Evolutionary conservation across 2,329 filamentous ascomycete genomes (phyloP).

Genomic region (Fusarium sp.): DNA sequence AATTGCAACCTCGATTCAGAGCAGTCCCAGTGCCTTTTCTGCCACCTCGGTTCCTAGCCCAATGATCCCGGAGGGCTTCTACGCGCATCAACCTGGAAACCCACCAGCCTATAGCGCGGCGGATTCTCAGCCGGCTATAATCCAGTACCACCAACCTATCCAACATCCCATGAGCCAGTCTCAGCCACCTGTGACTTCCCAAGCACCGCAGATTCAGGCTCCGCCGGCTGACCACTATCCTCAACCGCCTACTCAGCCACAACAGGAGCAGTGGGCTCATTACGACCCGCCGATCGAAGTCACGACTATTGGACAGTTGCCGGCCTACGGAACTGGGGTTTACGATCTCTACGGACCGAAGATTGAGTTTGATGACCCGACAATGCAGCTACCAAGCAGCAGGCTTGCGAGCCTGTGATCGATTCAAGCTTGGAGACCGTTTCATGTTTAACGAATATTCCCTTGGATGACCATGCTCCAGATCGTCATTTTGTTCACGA

Average conservation of each 20-base stretch:
- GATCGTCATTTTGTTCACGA: slow-evolving; percentile 23
- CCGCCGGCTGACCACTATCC: slow-evolving; percentile 49
- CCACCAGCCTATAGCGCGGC: slow-evolving; percentile 62
- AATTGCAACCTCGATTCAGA: slow-evolving; percentile 65
- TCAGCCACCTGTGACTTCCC: slow-evolving; percentile 52
- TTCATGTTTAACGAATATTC: slow-evolving; percentile 31
- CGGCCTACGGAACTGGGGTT: slow-evolving; percentile 61
- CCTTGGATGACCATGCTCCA: slow-evolving; percentile 19
- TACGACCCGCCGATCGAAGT: slow-evolving; percentile 71
- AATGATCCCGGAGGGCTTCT: slow-evolving; percentile 65
- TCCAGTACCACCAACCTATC: slow-evolving; percentile 58
- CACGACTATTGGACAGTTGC: slow-evolving; percentile 64
- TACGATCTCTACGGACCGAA: slow-evolving; percentile 67
- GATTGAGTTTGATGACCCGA: slow-evolving; percentile 68
- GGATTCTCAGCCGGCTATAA: slow-evolving; percentile 56
- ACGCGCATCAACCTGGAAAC: slow-evolving; percentile 66
- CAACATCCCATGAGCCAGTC: slow-evolving; percentile 51
- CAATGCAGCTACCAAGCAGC: slow-evolving; percentile 70
- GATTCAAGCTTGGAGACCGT: not conserved
- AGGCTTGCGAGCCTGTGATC: slow-evolving; percentile 67
- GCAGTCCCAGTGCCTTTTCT: slow-evolving; percentile 70
- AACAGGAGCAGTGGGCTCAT: slow-evolving; percentile 66
- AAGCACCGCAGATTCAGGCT: slow-evolving; percentile 44
- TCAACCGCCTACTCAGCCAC: slow-evolving; percentile 54
- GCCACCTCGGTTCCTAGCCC: slow-evolving; percentile 66